Percentiles rank a stretch among this genome's conserved stretches.
These are phyloP conservation scores for Kwoniella dendrophila DNA, from an alignment of 768 basidiomycete species.

Conservation along the genomic window DNA sequence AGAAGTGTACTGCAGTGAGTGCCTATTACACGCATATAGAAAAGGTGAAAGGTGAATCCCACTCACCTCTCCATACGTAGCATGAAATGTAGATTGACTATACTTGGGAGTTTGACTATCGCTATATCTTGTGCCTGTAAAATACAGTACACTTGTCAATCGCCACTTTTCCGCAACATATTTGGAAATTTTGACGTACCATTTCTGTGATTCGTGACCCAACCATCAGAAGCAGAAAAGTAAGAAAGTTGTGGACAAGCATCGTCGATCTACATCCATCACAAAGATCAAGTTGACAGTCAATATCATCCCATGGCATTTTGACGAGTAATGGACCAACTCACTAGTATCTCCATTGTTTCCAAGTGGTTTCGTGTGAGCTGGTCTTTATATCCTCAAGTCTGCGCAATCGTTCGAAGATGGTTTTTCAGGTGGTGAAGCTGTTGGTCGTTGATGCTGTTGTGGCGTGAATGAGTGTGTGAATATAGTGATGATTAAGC, in stretches of 20 bases:
- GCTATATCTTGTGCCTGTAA: constrained; percentile 4
- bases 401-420: background rate
- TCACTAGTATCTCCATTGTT: constrained; percentile 9
- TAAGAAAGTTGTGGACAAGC: constrained; percentile 16
- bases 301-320: background rate
- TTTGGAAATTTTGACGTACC: background rate
- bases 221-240: constrained; percentile 1
- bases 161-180: background rate
- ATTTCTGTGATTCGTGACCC: background rate
- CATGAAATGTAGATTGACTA: constrained; percentile 12
- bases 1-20: background rate
- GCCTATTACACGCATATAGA: constrained; percentile 8
- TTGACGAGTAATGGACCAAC: background rate
- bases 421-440: background rate
- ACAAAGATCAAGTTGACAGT: background rate
- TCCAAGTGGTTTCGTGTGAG: no score
- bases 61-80: constrained; percentile 11
- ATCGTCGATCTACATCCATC: constrained; percentile 12
- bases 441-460: background rate
- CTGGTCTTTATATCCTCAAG: no score
- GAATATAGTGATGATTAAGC: background rate
- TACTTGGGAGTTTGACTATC: background rate
- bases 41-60: background rate
- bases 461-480: background rate
- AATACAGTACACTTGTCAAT: background rate